Base-by-base conservation (phyloP, 2,329 filamentous ascomycete genomes). In the Scolecobasidium constrictum region DNA sequence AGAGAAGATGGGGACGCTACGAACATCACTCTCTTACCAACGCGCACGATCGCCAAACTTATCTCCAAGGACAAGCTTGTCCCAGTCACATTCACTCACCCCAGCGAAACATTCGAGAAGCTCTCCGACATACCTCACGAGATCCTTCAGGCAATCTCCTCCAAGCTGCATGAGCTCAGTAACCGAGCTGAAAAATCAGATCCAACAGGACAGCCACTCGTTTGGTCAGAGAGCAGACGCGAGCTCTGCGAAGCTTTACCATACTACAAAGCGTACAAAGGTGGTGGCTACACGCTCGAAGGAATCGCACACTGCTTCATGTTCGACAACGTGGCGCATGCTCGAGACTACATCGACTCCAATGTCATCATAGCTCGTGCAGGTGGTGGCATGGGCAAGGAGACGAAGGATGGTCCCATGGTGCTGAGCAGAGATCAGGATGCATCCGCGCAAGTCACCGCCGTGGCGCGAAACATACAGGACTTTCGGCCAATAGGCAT, bases 341-440 rank as follows among this genome's bases (percentile, higher is more conserved):
- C 58, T 2, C 65, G 77, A 3, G 78, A 83, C 44, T 68, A 74
- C 38, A 69, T 83, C 15, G 69, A 72, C 23, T 64, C 68, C 1
- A 71, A 82, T 42, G 64, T 84, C 3, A 65, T 85, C 23, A 78
- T 87, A 38, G 72, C 77, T 4, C 67, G 75, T 42, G 63, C 78
- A 16, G 76, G 77, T 7, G 78, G 78, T 12, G 69, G 72, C 46
- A 52, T 55, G 5, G 60, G 63, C 43, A 65, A 75, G 51, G 56
- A 56, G 3, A 71, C 70, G 2, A 54, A 66, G 17, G 62, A 73
- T 54, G 56, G 65, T 28, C 16, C n/a, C 5, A 41, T 34, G 38
- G 18, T 31, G 15, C 67, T 68, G 12, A 56, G 53, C 1, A 64
- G 64, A 35, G 65, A 78, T 37, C 70, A 75, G 39, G 56, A 54